These are phyloP conservation scores for Camellia sinensis DNA, from an alignment of 148 eudicot genomes.

Conservation along the genomic window DNA sequence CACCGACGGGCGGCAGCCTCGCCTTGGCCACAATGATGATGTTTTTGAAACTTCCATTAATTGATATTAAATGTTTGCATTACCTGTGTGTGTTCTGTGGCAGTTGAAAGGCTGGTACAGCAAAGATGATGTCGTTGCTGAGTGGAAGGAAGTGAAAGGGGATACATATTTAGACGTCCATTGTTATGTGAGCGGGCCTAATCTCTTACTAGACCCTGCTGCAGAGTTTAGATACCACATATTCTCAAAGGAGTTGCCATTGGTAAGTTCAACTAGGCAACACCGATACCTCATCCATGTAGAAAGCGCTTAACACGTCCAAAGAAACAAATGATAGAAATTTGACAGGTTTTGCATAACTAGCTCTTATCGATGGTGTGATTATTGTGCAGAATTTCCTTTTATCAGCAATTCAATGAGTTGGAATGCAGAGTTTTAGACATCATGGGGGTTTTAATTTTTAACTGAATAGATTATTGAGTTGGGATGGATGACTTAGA, in stretches of 20 bases:
- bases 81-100: conserved; percentile 15
- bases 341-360: too few species aligned
- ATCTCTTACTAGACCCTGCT: conserved; percentile 56
- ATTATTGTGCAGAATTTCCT: background rate
- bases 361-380: background rate
- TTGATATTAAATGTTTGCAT: background rate
- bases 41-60: background rate
- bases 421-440: background rate
- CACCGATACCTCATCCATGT: too few species aligned
- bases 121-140: conserved; percentile 93
- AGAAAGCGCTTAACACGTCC: too few species aligned
- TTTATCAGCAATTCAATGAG: background rate
- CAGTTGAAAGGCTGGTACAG: conserved; percentile 89
- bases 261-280: conserved; percentile 43
- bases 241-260: conserved; percentile 86
- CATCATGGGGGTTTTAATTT: background rate
- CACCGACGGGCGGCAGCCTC: too few species aligned
- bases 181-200: conserved; percentile 86
- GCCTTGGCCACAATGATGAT: too few species aligned
- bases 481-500: background rate
- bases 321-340: too few species aligned
- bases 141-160: conserved; percentile 78
- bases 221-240: conserved; percentile 88
- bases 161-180: conserved; percentile 65
- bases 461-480: too few species aligned